These are phyloP conservation scores for Conticribra weissflogii DNA, from an alignment of 108 stramenopile species.

Conservation along the genomic window DNA sequence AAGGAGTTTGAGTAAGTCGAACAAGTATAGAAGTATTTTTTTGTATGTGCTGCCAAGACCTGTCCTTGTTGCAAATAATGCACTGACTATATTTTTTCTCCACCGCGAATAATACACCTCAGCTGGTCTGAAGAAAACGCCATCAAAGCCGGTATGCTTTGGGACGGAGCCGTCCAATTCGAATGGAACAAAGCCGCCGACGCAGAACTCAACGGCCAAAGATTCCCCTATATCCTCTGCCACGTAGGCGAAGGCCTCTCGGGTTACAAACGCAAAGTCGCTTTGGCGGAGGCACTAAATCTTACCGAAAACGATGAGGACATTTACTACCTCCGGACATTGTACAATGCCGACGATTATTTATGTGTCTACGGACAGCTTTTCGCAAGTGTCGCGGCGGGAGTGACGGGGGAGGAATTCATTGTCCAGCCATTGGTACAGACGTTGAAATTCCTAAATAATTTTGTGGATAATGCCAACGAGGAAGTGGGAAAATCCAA, in stretches of 20 bases:
- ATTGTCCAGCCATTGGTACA: conserved; percentile 30
- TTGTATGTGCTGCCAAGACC: background rate
- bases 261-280: conserved; percentile 22
- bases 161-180: conserved; percentile 15
- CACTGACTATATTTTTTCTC: background rate
- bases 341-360: conserved; percentile 32
- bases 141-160: conserved; percentile 1
- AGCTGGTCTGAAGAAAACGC: conserved; percentile 11
- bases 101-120: background rate
- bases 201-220: conserved; percentile 12
- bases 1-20: conserved; percentile 17
- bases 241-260: conserved; percentile 20
- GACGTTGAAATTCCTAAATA: conserved; percentile 23
- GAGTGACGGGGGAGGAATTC: conserved; percentile 11
- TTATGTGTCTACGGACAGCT: conserved; percentile 33
- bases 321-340: conserved; percentile 1
- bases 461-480: conserved; percentile 8
- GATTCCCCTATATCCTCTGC: conserved; percentile 28
- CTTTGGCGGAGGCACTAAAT: conserved; percentile 8
- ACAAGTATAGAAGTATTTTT: background rate
- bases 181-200: conserved; percentile 23
- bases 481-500: background rate
- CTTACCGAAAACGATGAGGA: conserved; percentile 1
- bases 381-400: conserved; percentile 8
- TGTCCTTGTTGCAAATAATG: background rate